A percentile compares a stretch with the other conserved stretches of the same genome.
Evolutionary conservation across 495 filamentous ascomycete species (phyloP).

Genomic region (Cryomyces minteri): DNA sequence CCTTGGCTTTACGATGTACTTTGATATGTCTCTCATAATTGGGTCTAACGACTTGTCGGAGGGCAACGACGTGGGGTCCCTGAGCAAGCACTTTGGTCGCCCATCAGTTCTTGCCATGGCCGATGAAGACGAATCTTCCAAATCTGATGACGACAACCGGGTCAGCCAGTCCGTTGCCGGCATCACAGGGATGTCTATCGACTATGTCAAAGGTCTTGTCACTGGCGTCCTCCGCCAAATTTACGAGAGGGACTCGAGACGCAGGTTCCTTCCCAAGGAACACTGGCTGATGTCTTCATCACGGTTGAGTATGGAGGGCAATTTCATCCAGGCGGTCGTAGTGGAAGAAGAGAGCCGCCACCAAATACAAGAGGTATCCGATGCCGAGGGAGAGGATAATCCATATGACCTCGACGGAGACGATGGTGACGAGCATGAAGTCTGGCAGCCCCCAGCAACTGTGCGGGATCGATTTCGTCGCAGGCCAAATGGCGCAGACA

Average conservation of each 20-base stretch:
- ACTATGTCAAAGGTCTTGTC: constrained; percentile 61
- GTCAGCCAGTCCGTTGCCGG: constrained; percentile 27
- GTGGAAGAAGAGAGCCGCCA: constrained; percentile 71
- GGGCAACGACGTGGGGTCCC: constrained; percentile 8
- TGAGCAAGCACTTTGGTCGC: constrained; percentile 36
- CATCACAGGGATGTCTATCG: constrained; percentile 53
- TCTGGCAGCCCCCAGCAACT: constrained; percentile 29
- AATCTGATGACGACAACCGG: constrained; percentile 5
- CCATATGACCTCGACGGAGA: constrained; percentile 28
- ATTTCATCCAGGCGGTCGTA: constrained; percentile 71
- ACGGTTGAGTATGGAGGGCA: constrained; percentile 70
- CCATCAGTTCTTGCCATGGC: not conserved
- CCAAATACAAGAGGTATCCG: constrained; percentile 33
- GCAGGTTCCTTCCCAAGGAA: constrained; percentile 58
- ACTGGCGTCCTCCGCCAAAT: constrained; percentile 74
- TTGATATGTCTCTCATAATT: constrained; percentile 38
- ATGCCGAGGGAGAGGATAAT: constrained; percentile 23
- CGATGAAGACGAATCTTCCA: constrained; percentile 4
- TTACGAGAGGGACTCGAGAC: constrained; percentile 84
- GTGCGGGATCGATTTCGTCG: constrained; percentile 32
- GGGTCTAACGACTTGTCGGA: not conserved
- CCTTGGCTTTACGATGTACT: constrained; percentile 80
- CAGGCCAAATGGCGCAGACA: constrained; percentile 5
- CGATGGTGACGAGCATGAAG: constrained; percentile 25
- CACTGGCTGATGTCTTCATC: constrained; percentile 87